phyloP scores from a whole-genome alignment of 129 eudicot species.

The Centaurea solstitialis region DNA sequence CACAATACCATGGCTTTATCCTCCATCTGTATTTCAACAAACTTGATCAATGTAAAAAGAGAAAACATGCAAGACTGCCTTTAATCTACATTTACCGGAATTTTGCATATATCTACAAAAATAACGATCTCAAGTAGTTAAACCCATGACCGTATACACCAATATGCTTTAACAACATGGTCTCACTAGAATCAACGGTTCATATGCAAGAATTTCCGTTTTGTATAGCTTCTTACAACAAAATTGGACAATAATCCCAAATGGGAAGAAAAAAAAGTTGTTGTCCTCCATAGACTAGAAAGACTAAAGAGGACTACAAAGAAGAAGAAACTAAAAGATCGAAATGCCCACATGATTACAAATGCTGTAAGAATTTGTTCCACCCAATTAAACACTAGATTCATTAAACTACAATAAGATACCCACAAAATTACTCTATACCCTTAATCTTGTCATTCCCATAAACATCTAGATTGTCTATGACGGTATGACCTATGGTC shows the following conservation, averaged over 20 bases:
- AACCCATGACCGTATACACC: neutral
- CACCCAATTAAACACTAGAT: neutral
- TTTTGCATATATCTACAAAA: neutral
- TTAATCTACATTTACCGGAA: too few relatives aligned
- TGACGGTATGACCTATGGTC: too few relatives aligned
- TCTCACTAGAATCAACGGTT: neutral
- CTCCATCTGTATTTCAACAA: constrained; percentile 52
- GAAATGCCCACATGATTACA: neutral
- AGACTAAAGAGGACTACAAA: neutral
- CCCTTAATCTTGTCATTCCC: too few relatives aligned
- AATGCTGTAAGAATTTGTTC: neutral
- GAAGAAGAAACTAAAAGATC: neutral
- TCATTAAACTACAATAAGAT: neutral
- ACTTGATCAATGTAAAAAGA: neutral
- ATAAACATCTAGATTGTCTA: too few relatives aligned
- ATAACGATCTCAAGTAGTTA: neutral
- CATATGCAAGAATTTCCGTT: neutral
- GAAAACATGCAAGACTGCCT: neutral
- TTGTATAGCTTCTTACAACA: neutral
- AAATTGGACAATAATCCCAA: neutral
- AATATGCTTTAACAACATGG: neutral
- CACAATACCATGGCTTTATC: constrained; percentile 89
- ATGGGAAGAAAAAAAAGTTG: neutral
- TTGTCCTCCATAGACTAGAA: neutral
- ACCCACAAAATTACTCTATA: too few relatives aligned